A percentile compares a stretch with the other conserved stretches of the same genome.
phyloP scores from a whole-genome alignment of 2,329 filamentous ascomycete genomes.

The Pseudogymnoascus sp. region DNA sequence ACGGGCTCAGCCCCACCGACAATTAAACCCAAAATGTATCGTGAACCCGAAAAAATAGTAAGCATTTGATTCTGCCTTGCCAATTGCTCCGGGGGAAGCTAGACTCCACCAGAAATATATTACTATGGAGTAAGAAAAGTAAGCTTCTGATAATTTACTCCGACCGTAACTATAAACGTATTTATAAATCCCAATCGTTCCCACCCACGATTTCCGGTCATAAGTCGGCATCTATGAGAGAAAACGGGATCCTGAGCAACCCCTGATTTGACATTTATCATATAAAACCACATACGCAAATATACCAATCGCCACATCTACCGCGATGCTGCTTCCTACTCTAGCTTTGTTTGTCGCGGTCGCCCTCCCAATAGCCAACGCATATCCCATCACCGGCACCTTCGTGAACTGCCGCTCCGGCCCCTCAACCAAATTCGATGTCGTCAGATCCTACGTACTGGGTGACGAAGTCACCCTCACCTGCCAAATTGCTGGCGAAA shows the following conservation, averaged over 20 bases:
- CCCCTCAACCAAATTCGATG: slow-evolving; percentile 8
- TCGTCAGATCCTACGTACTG: slow-evolving; percentile 14
- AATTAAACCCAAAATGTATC: background rate
- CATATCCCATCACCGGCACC: slow-evolving; percentile 11
- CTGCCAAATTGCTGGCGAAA: slow-evolving; percentile 16
- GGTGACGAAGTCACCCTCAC: slow-evolving; percentile 15
- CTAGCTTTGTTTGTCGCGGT: background rate
- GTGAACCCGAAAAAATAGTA: background rate
- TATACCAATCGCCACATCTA: background rate
- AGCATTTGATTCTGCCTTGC: background rate
- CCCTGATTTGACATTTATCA: background rate
- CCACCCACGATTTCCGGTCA: background rate
- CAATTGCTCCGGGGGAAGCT: background rate
- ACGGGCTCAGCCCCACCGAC: background rate
- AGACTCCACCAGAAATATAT: background rate
- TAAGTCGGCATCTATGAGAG: background rate
- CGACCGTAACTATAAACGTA: background rate
- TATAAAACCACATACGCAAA: background rate
- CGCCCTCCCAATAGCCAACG: background rate
- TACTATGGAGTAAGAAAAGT: background rate
- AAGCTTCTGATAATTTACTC: slow-evolving; percentile 1
- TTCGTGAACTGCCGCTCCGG: slow-evolving; percentile 13
- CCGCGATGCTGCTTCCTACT: background rate
- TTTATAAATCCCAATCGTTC: background rate
- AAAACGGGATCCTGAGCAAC: background rate